Percentiles rank a stretch among this genome's conserved stretches.
Evolutionary conservation across 2,329 filamentous ascomycete species (phyloP).

Genomic region (Rhynchosporium agropyri): DNA sequence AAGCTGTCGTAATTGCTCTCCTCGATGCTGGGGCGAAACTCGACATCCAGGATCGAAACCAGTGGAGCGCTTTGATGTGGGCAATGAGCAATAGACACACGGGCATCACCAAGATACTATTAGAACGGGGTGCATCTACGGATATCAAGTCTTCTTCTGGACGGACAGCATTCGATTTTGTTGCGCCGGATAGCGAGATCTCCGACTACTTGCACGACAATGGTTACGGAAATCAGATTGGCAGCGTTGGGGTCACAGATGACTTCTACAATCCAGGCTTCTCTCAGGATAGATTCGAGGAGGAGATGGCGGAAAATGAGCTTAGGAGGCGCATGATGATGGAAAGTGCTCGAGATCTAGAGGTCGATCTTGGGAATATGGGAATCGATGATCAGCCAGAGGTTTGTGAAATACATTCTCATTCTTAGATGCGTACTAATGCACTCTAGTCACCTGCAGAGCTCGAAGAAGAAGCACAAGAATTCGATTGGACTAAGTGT

Average conservation of each 20-base stretch:
- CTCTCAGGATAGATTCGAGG: conserved; percentile 90
- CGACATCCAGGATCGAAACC: conserved; percentile 91
- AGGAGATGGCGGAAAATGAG: conserved; percentile 96
- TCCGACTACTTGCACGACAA: conserved; percentile 94
- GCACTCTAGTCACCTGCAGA: conserved; percentile 67
- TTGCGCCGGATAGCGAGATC: conserved; percentile 93
- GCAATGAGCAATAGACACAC: conserved; percentile 99
- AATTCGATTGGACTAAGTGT: conserved; percentile 95
- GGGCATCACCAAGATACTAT: conserved; percentile 85
- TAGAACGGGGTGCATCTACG: conserved; percentile 93
- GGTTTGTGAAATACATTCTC: conserved; percentile 51
- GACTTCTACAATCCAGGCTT: conserved; percentile 96
- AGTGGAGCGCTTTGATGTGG: conserved; percentile 99
- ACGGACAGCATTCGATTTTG: conserved; percentile 93
- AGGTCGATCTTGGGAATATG: conserved; percentile 93
- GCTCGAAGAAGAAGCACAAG: conserved; percentile 83
- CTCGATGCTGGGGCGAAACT: conserved; percentile 86
- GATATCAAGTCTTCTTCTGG: conserved; percentile 94
- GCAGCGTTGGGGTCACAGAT: conserved; percentile 75
- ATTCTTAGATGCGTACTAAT: conserved; percentile 38
- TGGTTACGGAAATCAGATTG: conserved; percentile 75
- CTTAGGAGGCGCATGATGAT: conserved; percentile 98
- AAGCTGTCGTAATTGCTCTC: conserved; percentile 81
- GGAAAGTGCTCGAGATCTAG: conserved; percentile 94
- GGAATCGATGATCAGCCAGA: conserved; percentile 96